A percentile compares a stretch with the other conserved stretches of the same genome.
phyloP scores from a whole-genome alignment of 2,329 filamentous ascomycete genomes.

The Neofusicoccum ribis region DNA sequence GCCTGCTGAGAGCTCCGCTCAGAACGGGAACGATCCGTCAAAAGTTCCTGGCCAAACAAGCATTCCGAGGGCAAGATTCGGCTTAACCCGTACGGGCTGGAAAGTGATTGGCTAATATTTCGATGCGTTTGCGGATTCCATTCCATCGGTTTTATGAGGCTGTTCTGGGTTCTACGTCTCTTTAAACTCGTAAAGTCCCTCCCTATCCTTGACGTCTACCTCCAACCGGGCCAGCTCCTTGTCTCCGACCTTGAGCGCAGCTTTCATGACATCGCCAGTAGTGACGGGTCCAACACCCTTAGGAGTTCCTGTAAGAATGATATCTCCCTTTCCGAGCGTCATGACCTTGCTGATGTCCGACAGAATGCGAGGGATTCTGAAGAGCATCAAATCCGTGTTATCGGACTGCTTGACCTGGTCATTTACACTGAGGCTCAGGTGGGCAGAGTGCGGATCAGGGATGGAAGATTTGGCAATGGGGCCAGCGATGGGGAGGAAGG shows the following conservation, averaged over 20 bases:
- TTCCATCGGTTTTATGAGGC: background rate
- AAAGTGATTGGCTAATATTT: background rate
- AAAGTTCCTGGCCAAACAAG: background rate
- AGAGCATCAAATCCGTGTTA: constrained; percentile 92
- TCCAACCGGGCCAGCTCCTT: constrained; percentile 82
- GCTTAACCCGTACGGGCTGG: no score
- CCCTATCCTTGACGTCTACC: constrained; percentile 77
- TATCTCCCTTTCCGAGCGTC: constrained; percentile 87
- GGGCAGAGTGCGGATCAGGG: constrained; percentile 82
- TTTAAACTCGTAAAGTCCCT: constrained; percentile 71
- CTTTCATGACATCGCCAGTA: constrained; percentile 83
- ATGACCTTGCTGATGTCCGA: constrained; percentile 94
- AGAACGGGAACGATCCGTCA: background rate
- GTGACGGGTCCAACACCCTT: constrained; percentile 89
- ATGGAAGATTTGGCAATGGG: constrained; percentile 79
- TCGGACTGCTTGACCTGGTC: constrained; percentile 76
- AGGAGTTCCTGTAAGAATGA: constrained; percentile 94
- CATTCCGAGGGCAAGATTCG: no score
- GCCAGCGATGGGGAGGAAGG: constrained; percentile 84
- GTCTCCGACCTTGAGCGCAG: constrained; percentile 67
- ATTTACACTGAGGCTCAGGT: constrained; percentile 85
- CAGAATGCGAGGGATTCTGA: constrained; percentile 81
- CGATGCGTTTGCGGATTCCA: background rate
- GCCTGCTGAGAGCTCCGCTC: background rate
- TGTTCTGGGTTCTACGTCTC: constrained; percentile 42